phyloP scores from a whole-genome alignment of 73 alveolate species.

The Paramecium primaurelia region DNA sequence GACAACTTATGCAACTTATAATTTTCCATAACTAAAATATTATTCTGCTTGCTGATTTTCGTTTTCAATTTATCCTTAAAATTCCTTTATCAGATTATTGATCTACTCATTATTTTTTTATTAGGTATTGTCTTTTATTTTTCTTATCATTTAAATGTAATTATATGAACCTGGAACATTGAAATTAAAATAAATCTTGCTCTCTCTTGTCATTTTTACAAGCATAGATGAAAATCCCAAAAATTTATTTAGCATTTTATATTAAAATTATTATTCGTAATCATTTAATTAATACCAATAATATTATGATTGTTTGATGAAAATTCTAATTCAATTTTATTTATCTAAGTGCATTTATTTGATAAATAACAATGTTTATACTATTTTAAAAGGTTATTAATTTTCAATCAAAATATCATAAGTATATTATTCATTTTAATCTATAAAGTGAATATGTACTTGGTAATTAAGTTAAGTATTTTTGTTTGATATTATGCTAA shows the following conservation, averaged over 20 bases:
- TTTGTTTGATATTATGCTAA: no score
- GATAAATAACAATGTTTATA: no score
- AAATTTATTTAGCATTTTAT: neutral
- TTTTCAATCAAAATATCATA: no score
- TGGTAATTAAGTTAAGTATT: no score
- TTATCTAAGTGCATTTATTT: no score
- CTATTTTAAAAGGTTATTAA: no score
- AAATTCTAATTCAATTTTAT: no score
- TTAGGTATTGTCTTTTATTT: neutral
- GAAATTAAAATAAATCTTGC: neutral
- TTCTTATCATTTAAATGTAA: neutral
- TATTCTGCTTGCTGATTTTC: neutral
- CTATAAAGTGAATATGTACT: no score
- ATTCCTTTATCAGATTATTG: neutral
- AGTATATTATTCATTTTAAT: no score
- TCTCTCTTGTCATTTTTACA: neutral
- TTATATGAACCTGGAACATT: neutral
- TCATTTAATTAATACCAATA: no score
- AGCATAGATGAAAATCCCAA: neutral
- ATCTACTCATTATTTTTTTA: neutral
- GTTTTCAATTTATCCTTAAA: neutral
- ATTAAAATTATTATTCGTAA: neutral
- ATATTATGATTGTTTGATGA: no score
- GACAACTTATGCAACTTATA: neutral
- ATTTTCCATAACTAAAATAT: neutral